A percentile compares a stretch with the other conserved stretches of the same genome.
These are phyloP conservation scores for Malus sieversii DNA, from an alignment of 306 rosid species.

Conservation along the genomic window DNA sequence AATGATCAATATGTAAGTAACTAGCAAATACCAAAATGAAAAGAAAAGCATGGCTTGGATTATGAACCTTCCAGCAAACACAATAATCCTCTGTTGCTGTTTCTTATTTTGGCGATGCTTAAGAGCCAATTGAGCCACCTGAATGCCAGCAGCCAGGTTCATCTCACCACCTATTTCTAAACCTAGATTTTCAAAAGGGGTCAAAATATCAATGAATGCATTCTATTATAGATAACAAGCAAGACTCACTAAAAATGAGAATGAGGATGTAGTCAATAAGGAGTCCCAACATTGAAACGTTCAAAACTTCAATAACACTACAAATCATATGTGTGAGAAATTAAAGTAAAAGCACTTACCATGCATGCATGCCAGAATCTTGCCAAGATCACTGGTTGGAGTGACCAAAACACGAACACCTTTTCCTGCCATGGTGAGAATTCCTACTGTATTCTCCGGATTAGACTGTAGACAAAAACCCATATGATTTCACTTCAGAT, in stretches of 20 bases:
- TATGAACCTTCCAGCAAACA: constrained; percentile 81
- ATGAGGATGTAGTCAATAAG: neutral
- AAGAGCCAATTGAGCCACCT: constrained; percentile 95
- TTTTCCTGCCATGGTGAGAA: constrained; percentile 91
- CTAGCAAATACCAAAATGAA: neutral
- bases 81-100: constrained; percentile 92
- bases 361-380: constrained; percentile 87
- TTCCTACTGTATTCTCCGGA: constrained; percentile 92
- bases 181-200: constrained; percentile 33
- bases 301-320: neutral
- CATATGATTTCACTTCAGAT: constrained; percentile 4
- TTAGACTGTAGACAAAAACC: constrained; percentile 47
- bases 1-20: constrained; percentile 1
- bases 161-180: constrained; percentile 89
- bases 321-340: neutral
- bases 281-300: neutral
- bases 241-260: neutral
- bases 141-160: constrained; percentile 92
- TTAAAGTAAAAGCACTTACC: constrained; percentile 41
- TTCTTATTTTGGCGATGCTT: constrained; percentile 97
- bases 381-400: constrained; percentile 89
- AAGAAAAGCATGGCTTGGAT: neutral
- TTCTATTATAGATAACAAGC: neutral
- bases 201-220: neutral
- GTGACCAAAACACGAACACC: constrained; percentile 88